Base-by-base conservation (phyloP, 345 rosid species). In the Lepidium didymum region DNA sequence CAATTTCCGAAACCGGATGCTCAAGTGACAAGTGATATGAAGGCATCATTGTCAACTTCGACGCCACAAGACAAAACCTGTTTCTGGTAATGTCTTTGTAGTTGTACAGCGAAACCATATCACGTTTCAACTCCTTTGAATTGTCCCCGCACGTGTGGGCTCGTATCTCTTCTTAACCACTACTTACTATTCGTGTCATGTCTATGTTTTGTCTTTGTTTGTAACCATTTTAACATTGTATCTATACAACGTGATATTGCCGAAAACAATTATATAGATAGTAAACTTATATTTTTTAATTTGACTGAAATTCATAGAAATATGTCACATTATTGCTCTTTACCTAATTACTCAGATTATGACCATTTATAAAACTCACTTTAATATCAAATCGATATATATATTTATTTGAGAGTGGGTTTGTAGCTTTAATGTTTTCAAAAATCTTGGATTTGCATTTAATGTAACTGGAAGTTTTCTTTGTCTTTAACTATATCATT, bases 141-240 rank as follows among this genome's bases (percentile, higher is more conserved):
- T 16, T 61, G 64, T 74, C 69, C 8, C 69, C 69, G 64, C 78
- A 74, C 78, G 74, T 45, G 74, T 74, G 78, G 78, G 78, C 74
- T 60, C 78, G 59, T 56, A 53, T 68, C 40, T 62, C 64, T 10
- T 45, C 14, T 31, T 36, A 54, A 46, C 78, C 78, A 74, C 74
- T 53, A 51, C 31, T 73, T 60, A 60, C 52, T 61, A 61, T 67
- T 74, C 36, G 9, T 74, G 73, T 56, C 64, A 37, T 67, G 57
- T 74, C 41, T 59, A 73, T 73, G 67, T n/a, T 51, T 68, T 74
- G 51, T 64, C 19, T n/a, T n/a, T n/a, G n/a, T 60, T 60, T 41
- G 64, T 67, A 44, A 67, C 52, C 56, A 67, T 66, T 67, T 27
- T 53, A 60, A 33, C 51, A 33, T 42, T 38, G 57, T 44, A 67